Evolutionary conservation across 164 flowering plant genomes (phyloP), one percentile per base, ranked within the genome.

Genomic region (Stephania japonica): DNA sequence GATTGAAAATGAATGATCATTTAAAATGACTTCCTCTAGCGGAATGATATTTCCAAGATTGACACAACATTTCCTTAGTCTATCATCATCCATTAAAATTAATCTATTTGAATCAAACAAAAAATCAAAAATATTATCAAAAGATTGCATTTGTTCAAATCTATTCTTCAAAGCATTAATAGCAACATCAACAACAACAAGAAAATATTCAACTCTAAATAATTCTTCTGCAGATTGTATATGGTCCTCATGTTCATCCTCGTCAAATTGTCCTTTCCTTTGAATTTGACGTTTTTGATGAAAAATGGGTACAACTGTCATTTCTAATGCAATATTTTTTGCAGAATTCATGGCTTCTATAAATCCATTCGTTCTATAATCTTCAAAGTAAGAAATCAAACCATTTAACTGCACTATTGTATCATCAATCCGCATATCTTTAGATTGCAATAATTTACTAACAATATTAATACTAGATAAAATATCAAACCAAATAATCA

Each of bases 211-310:
- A 68, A 69, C 12, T 69, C 62, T 66, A 65, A 73, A 32, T 16
- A 65, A 73, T 73, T 73, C 75, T 53, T 73, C 64, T 12, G 14
- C 38, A 64, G 38, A 70, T 67, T 1, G 49, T 44, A 75, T 41
- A 32, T 12, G 76, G 4, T 56, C 59, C n/a, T n/a, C n/a, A n/a
- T n/a, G n/a, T n/a, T n/a, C n/a, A n/a, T n/a, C n/a, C n/a, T n/a
- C n/a, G n/a, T n/a, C n/a, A n/a, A 74, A 7, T 38, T 74, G 21
- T 59, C 67, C 59, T 74, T 73, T 21, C 76, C 62, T 76, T 76
- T 14, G 56, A 42, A 0, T 6, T 76, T 16, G 76, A n/a, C 74
- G 65, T 65, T 72, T 19, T 8, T n/a, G n/a, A n/a, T n/a, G n/a
- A n/a, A n/a, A n/a, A n/a, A 68, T 70, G 72, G 14, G 70, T 27